Evolutionary conservation across 768 basidiomycete species (phyloP).

Genomic region (Suillus subaureus): DNA sequence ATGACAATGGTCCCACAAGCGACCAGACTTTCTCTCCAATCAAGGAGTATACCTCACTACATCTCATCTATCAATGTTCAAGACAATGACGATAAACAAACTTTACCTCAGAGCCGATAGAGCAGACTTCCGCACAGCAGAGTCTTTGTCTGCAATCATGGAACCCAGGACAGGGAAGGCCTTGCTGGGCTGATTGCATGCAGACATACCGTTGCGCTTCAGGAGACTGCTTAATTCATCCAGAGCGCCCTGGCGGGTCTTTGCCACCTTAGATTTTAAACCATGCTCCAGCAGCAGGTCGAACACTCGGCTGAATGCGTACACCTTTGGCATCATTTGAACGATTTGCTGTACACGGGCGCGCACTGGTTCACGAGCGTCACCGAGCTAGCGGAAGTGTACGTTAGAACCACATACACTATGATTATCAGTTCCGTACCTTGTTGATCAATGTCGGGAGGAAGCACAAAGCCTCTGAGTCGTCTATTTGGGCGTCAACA

Average conservation of each 20-base stretch:
- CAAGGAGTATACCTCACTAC: conserved; percentile 78
- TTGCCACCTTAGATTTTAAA: conserved; percentile 86
- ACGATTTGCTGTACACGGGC: conserved; percentile 82
- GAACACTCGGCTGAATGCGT: conserved; percentile 91
- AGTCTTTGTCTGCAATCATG: conserved; percentile 89
- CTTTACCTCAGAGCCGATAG: conserved; percentile 76
- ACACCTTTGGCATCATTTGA: conserved; percentile 83
- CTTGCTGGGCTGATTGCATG: conserved; percentile 75
- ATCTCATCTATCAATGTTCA: conserved; percentile 14
- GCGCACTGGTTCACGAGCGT: conserved; percentile 83
- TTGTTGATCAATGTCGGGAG: conserved; percentile 89
- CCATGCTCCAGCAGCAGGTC: conserved; percentile 88
- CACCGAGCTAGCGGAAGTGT: conserved; percentile 71
- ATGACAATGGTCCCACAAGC: conserved; percentile 69
- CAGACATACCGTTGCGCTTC: conserved; percentile 79
- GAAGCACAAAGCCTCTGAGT: conserved; percentile 85
- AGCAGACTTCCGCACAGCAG: conserved; percentile 85
- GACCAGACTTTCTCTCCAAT: conserved; percentile 88
- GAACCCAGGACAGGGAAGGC: conserved; percentile 77
- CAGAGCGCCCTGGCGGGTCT: conserved; percentile 84
- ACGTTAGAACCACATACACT: conserved; percentile 7
- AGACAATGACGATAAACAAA: conserved; percentile 15
- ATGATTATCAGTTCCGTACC: conserved; percentile 42
- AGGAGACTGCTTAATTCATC: conserved; percentile 81
- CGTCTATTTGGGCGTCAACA: conserved; percentile 76